Percentiles rank a stretch among this genome's conserved stretches.
Evolutionary conservation across 495 filamentous ascomycete genomes (phyloP).

Genomic region (Penicillium cinerascens): DNA sequence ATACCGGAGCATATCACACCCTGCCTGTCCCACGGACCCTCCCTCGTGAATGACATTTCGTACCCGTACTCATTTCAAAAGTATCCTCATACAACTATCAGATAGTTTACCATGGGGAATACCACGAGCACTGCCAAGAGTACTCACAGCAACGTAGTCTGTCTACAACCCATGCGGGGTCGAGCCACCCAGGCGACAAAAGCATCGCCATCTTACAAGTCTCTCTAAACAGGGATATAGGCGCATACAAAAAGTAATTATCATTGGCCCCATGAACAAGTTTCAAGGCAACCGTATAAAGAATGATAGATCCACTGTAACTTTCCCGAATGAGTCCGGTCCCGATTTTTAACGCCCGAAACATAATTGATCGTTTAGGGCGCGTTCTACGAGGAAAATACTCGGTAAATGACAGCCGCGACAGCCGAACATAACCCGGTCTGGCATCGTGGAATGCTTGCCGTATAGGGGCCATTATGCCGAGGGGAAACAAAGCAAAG

Average conservation of each 20-base stretch:
- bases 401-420: conserved; percentile 13
- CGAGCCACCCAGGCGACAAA: too few relatives aligned
- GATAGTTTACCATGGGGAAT: too few relatives aligned
- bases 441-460: not conserved
- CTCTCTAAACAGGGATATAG: too few relatives aligned
- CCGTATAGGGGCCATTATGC: conserved; percentile 1
- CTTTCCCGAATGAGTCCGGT: not conserved
- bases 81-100: too few relatives aligned
- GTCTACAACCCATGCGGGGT: too few relatives aligned
- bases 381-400: not conserved
- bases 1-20: conserved; percentile 21
- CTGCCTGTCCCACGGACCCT: conserved; percentile 17
- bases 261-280: conserved; percentile 7
- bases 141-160: too few relatives aligned
- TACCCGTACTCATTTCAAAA: too few relatives aligned
- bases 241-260: not conserved
- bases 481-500: not conserved
- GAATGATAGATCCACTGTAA: not conserved
- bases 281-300: not conserved
- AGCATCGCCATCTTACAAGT: too few relatives aligned
- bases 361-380: not conserved
- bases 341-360: not conserved
- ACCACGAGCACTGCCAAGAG: too few relatives aligned
- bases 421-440: conserved; percentile 9
- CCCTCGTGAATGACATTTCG: too few relatives aligned